Base-by-base conservation (phyloP, 371 early-diverging fungal genomes). In the Rhizopus arrhizus region DNA sequence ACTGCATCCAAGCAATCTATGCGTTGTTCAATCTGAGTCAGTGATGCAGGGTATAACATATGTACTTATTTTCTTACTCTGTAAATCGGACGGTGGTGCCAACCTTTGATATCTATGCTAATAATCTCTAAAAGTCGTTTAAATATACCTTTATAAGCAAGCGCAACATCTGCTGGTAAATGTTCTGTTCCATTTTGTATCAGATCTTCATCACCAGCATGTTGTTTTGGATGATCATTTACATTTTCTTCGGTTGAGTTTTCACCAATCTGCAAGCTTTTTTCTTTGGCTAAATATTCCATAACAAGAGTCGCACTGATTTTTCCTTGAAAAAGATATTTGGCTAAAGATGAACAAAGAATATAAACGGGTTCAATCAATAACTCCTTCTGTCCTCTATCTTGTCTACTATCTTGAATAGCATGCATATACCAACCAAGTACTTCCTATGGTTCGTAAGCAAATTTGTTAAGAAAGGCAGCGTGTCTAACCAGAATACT, bases 61-160 rank as follows among this genome's bases (percentile, higher is more conserved):
- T 33, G 41, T 15, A 15, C 15, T 41, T 38, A 16, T 28, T 32
- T 43, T 48, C 70, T 55, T 77, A 90, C 91, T 66, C 82, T 79
- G 61, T 75, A 91, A 12, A 76, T 70, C 0, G 85, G 85, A 29
- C 86, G 79, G 59, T 91, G 91, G 32, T 89, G 88, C 85, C 85
- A 85, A 12, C 68, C 70, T 10, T 85, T 83, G 56, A 81, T 86
- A 57, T 90, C 91, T 1, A 70, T 55, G 16, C 64, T 59, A 33
- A 80, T 69, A 40, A 89, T 75, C 16, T 79, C 66, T 9, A 61
- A 59, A 9, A 91, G 59, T 13, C 79, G 79, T 3, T 75, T 65
- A 28, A 77, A 74, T 3, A 87, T 70, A 10, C 63, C 10, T 6
- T 81, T 68, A 60, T 77, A 87, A 0, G 77, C 83, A 15, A 57